Conservation (phyloP, 768 basidiomycete species). For the Mycena metata region DNA sequence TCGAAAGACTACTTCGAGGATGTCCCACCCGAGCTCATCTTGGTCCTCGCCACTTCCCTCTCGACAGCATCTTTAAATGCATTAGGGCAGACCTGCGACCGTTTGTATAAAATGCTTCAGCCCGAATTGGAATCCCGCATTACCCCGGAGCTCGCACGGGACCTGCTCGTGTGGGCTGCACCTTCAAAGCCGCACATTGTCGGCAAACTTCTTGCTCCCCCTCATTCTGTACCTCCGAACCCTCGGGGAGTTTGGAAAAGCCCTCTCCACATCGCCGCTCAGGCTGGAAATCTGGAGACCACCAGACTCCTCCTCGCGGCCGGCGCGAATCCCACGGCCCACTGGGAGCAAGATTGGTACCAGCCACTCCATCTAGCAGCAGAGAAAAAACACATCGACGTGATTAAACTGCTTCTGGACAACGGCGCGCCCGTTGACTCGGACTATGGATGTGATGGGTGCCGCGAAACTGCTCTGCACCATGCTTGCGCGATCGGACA, state of each 20-base stretch:
- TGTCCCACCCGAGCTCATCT: constrained; percentile 21
- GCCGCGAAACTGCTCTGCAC: constrained; percentile 2
- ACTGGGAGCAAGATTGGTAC: not conserved
- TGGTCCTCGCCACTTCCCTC: not conserved
- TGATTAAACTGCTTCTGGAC: too few relatives aligned
- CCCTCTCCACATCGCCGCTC: constrained; percentile 13
- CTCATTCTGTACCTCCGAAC: not conserved
- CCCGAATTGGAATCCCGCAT: constrained; percentile 18
- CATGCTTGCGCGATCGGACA: not conserved
- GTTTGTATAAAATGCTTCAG: constrained; percentile 18
- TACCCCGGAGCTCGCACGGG: not conserved
- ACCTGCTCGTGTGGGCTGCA: constrained; percentile 9
- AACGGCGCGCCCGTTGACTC: too few relatives aligned
- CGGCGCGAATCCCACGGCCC: not conserved
- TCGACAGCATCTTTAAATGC: constrained; percentile 8
- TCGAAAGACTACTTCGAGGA: constrained; percentile 4
- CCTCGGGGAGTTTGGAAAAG: not conserved
- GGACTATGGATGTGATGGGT: not conserved
- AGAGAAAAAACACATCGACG: too few relatives aligned
- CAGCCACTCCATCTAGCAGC: too few relatives aligned
- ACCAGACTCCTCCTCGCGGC: constrained; percentile 5
- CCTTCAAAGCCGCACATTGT: constrained; percentile 20
- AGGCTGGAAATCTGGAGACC: constrained; percentile 4
- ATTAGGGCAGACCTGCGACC: too few relatives aligned
- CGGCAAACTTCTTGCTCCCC: constrained; percentile 13